Base-by-base conservation (phyloP, 345 rosid genomes). In the Lumnitzera littorea region DNA sequence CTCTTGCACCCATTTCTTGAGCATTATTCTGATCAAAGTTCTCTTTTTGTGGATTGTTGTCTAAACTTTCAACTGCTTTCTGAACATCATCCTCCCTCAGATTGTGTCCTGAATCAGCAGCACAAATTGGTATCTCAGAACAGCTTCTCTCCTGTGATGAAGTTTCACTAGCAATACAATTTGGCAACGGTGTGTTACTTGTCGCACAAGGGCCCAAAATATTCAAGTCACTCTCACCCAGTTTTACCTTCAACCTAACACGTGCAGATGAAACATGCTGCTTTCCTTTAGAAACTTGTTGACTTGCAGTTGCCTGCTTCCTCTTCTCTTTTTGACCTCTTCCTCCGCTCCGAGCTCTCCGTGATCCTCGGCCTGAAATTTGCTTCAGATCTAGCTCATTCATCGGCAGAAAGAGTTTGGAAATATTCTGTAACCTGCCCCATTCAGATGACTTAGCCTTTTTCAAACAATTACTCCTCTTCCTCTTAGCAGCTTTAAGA, bases 181-280 rank as follows among this genome's bases (percentile, higher is more conserved):
- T 65, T 64, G 58, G 64, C 61, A 82, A 67, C 36, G 62, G 67
- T 11, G 76, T 63, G 50, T 64, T 68, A 62, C 65, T 78, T 67
- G 68, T 73, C 56, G 70, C 74, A 70, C 78, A 65, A 13, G 80
- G 70, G 48, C 79, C 78, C 54, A 57, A 55, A 62, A 64, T 50
- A 53, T 76, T 73, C 57, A 69, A 48, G 71, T 72, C 72, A 61
- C 56, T 74, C 50, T 70, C 75, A 72, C 99, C 95, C 76, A 90
- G 64, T 74, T 82, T 94, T 64, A 94, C 82, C 82, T 77, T 90
- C 74, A 94, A 73, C 47, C 95, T 91, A 51, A 94, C 80, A 72
- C 85, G 67, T 60, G 64, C 70, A 51, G 71, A 76, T 68, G 77
- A 67, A 73, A 77, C 62, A 70, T 50, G 64, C 62, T 24, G 15